A percentile compares a stretch with the other conserved stretches of the same genome.
phyloP scores from a whole-genome alignment of 2,329 filamentous ascomycete genomes.

The Colletotrichum aenigma region DNA sequence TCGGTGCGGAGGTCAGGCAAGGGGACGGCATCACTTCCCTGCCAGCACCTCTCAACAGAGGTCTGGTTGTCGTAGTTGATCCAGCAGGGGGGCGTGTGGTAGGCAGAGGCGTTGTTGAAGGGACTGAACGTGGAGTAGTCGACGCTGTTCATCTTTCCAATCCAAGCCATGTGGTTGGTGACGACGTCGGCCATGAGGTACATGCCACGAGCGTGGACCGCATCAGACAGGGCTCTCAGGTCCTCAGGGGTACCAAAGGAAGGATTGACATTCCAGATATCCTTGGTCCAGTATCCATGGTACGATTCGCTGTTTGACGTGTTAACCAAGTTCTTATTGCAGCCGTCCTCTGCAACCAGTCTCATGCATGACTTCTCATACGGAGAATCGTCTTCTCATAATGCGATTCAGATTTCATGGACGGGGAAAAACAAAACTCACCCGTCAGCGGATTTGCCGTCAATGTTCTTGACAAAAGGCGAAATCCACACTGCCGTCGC shows the following conservation, averaged over 20 bases:
- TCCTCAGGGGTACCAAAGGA: conserved; percentile 65
- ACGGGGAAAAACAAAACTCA: conserved; percentile 3
- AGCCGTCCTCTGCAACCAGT: not conserved
- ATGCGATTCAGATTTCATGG: not conserved
- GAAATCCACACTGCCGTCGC: conserved; percentile 65
- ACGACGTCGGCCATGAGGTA: conserved; percentile 69
- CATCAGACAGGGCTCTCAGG: conserved; percentile 58
- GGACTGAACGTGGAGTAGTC: conserved; percentile 38
- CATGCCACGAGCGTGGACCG: conserved; percentile 57
- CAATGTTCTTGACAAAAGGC: conserved; percentile 53
- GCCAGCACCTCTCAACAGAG: conserved; percentile 55
- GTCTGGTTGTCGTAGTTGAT: conserved; percentile 58
- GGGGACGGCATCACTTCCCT: conserved; percentile 46
- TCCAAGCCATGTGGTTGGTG: conserved; percentile 54
- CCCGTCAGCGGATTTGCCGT: not conserved
- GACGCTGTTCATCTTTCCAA: conserved; percentile 53
- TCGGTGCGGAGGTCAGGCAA: conserved; percentile 68
- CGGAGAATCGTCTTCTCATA: not conserved
- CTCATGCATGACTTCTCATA: not conserved
- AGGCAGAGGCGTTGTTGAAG: conserved; percentile 59
- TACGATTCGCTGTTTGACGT: conserved; percentile 42
- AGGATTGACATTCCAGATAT: conserved; percentile 58
- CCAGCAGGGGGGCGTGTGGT: conserved; percentile 61
- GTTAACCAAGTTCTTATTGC: not conserved
- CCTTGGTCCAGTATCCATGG: conserved; percentile 60